Percentiles rank a stretch among this genome's conserved stretches.
phyloP scores from a whole-genome alignment of 2,329 filamentous ascomycete genomes.

The Gnomoniopsis smithogilvyi region DNA sequence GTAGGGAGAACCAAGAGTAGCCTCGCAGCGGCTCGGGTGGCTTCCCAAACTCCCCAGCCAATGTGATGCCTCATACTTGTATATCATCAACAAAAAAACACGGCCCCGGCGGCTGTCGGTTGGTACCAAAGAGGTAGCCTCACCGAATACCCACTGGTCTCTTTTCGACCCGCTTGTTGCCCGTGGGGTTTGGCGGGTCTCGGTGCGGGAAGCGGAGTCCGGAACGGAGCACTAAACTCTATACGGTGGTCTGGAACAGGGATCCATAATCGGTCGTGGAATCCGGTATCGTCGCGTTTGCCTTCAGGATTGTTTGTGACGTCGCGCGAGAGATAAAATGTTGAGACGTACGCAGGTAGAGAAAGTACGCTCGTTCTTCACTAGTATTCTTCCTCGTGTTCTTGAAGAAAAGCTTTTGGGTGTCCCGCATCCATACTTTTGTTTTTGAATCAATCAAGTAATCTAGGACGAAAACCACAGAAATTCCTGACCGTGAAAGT shows the following conservation, averaged over 20 bases:
- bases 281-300: constrained; percentile 13
- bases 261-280: not conserved
- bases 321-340: constrained; percentile 12
- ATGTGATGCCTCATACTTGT: not conserved
- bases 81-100: not conserved
- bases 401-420: not conserved
- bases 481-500: too few species aligned
- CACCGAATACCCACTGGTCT: constrained; percentile 9
- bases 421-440: not conserved
- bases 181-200: constrained; percentile 10
- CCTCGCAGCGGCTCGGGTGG: not conserved
- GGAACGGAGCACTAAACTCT: constrained; percentile 10
- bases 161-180: not conserved
- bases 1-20: not conserved
- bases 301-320: constrained; percentile 1
- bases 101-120: constrained; percentile 12
- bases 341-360: not conserved
- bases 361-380: not conserved
- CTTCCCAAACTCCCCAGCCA: constrained; percentile 6
- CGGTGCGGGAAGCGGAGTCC: not conserved
- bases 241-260: not conserved
- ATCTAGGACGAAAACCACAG: too few species aligned
- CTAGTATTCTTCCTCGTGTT: not conserved
- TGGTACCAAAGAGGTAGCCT: not conserved
- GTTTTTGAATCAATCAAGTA: too few species aligned